Evolutionary conservation across 306 rosid genomes (phyloP).

Genomic region (Clitoria ternatea): DNA sequence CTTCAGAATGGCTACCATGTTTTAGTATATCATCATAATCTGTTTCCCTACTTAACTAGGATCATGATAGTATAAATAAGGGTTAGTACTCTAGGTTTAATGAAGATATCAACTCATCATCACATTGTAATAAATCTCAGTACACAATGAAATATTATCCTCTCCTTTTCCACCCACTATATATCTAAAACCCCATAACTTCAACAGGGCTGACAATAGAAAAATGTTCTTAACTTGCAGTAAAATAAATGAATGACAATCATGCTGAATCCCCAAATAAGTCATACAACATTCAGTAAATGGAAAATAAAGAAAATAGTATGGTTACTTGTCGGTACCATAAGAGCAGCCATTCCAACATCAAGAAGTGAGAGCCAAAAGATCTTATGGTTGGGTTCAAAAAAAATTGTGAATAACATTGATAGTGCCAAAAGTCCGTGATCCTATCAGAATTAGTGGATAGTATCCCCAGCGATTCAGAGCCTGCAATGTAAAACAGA

Average conservation of each 20-base stretch:
- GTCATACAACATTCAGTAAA: constrained; percentile 1
- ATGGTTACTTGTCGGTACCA: constrained; percentile 54
- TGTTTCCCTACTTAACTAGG: too few relatives aligned
- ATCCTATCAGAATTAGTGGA: constrained; percentile 93
- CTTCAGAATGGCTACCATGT: too few relatives aligned
- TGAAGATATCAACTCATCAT: too few relatives aligned
- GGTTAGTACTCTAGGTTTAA: too few relatives aligned
- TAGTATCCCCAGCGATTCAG: constrained; percentile 94
- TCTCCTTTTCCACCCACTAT: too few relatives aligned
- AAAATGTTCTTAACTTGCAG: background rate
- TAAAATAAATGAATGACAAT: background rate
- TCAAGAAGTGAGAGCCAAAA: constrained; percentile 97
- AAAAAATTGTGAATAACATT: constrained; percentile 86
- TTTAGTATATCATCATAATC: too few relatives aligned
- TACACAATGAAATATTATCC: too few relatives aligned
- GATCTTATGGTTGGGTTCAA: constrained; percentile 79
- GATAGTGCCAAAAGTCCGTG: constrained; percentile 92
- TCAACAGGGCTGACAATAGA: background rate
- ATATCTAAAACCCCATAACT: too few relatives aligned
- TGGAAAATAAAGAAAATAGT: constrained; percentile 13
- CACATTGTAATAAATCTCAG: too few relatives aligned
- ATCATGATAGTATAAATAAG: too few relatives aligned
- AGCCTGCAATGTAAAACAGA: constrained; percentile 53
- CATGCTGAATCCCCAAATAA: background rate
- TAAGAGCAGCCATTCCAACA: constrained; percentile 83